These are phyloP conservation scores for Cystofilobasidium macerans DNA, from an alignment of 768 basidiomycete species.

Conservation along the genomic window DNA sequence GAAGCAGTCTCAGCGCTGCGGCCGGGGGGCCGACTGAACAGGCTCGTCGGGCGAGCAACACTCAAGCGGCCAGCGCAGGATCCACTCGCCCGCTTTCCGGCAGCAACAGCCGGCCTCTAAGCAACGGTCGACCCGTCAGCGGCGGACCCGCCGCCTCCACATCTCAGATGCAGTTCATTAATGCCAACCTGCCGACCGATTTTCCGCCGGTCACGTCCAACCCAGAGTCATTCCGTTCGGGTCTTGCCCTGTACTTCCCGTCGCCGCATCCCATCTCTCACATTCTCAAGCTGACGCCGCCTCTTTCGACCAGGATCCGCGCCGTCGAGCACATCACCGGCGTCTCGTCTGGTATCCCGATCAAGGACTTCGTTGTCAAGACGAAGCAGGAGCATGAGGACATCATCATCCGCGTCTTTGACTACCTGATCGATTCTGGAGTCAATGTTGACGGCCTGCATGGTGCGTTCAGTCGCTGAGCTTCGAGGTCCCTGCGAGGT, in stretches of 20 bases:
- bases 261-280: neutral
- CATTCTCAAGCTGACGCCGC: neutral
- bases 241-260: conserved; percentile 18
- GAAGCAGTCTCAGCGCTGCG: neutral
- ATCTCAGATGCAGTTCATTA: conserved; percentile 57
- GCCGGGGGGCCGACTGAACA: too few relatives aligned
- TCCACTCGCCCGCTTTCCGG: too few relatives aligned
- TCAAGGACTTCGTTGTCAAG: conserved; percentile 17
- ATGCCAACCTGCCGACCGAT: conserved; percentile 58
- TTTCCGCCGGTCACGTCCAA: conserved; percentile 40
- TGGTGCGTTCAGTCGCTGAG: neutral
- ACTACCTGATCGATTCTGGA: conserved; percentile 25
- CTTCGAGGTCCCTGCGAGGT: neutral
- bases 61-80: neutral
- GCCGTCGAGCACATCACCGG: conserved; percentile 20
- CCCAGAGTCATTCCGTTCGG: conserved; percentile 20
- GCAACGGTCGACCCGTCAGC: neutral
- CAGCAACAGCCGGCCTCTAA: neutral
- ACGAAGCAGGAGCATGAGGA: conserved; percentile 25
- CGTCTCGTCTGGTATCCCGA: conserved; percentile 1
- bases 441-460: conserved; percentile 24
- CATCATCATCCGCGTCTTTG: conserved; percentile 18
- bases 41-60: neutral
- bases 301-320: conserved; percentile 10
- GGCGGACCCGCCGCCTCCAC: neutral